Conservation (phyloP, 2,329 filamentous ascomycete genomes). For the Septoria linicola region DNA sequence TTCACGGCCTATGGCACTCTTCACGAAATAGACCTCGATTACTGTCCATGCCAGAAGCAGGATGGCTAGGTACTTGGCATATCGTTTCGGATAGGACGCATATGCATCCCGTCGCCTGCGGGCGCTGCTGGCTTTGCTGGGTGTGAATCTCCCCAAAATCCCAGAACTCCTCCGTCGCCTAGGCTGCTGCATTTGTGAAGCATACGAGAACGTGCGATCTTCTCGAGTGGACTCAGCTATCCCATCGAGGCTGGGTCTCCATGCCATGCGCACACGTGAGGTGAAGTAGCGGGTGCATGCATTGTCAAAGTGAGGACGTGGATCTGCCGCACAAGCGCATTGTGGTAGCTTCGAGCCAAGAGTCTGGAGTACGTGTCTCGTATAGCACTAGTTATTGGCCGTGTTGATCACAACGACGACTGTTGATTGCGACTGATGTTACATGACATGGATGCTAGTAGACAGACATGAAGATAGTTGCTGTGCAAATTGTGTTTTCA, state of each 20-base stretch:
- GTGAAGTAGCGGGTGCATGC: background rate
- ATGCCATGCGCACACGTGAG: conserved; percentile 5
- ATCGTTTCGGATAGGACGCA: conserved; percentile 9
- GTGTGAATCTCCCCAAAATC: conserved; percentile 8
- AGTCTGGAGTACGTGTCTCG: no score
- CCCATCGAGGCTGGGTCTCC: conserved; percentile 14
- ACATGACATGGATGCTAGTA: no score
- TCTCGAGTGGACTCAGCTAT: conserved; percentile 14
- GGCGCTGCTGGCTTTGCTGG: background rate
- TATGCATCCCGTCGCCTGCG: conserved; percentile 8
- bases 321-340: no score
- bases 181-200: conserved; percentile 1
- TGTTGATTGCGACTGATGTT: no score
- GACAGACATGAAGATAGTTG: no score
- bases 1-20: conserved; percentile 21
- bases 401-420: no score
- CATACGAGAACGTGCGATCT: conserved; percentile 12
- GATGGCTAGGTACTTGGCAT: conserved; percentile 17
- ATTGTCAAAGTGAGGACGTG: background rate
- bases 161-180: conserved; percentile 9
- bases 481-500: no score
- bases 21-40: conserved; percentile 26
- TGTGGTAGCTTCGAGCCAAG: no score
- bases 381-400: no score
- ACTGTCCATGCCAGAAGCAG: conserved; percentile 26